Percentiles rank a stretch among this genome's conserved stretches.
These are phyloP conservation scores for Trichophyton schoenleinii DNA, from an alignment of 2,329 filamentous ascomycete genomes.

Conservation along the genomic window DNA sequence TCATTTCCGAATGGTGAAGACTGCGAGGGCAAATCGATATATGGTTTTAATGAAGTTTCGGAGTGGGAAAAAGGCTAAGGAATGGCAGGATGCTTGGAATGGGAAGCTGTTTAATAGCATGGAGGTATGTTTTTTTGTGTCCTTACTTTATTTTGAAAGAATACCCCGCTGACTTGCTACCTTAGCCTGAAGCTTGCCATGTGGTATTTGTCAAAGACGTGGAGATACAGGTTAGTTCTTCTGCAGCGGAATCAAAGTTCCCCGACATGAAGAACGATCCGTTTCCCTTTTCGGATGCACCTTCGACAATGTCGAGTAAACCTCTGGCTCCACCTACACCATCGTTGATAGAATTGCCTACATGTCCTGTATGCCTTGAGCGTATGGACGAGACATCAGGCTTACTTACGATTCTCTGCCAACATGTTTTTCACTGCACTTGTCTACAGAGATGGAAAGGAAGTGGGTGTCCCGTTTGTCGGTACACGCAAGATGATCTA, in stretches of 20 bases:
- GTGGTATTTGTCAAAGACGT: conserved; percentile 91
- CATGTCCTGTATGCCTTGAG: conserved; percentile 90
- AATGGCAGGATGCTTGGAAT: conserved; percentile 80
- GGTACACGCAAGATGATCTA: conserved; percentile 61
- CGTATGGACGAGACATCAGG: conserved; percentile 97
- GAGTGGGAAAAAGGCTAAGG: conserved; percentile 56
- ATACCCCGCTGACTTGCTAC: conserved; percentile 8
- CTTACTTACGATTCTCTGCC: conserved; percentile 86
- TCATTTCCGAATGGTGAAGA: conserved; percentile 90
- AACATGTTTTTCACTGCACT: conserved; percentile 94
- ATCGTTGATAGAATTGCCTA: conserved; percentile 78
- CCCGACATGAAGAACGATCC: conserved; percentile 52
- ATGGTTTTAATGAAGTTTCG: conserved; percentile 93
- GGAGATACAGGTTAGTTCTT: conserved; percentile 44
- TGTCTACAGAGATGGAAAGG: conserved; percentile 95
- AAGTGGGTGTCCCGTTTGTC: conserved; percentile 83
- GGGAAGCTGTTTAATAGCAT: conserved; percentile 86
- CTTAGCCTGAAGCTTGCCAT: conserved; percentile 78
- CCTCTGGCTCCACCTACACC: conserved; percentile 64
- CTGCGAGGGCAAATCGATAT: conserved; percentile 76
- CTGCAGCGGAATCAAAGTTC: conserved; percentile 37
- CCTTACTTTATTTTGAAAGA: not conserved
- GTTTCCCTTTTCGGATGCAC: conserved; percentile 36
- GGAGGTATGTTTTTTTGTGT: conserved; percentile 47
- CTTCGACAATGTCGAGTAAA: conserved; percentile 42